Percentiles rank a stretch among this genome's conserved stretches.
Evolutionary conservation across 495 filamentous ascomycete genomes (phyloP).

Genomic region (Neurospora sp.): DNA sequence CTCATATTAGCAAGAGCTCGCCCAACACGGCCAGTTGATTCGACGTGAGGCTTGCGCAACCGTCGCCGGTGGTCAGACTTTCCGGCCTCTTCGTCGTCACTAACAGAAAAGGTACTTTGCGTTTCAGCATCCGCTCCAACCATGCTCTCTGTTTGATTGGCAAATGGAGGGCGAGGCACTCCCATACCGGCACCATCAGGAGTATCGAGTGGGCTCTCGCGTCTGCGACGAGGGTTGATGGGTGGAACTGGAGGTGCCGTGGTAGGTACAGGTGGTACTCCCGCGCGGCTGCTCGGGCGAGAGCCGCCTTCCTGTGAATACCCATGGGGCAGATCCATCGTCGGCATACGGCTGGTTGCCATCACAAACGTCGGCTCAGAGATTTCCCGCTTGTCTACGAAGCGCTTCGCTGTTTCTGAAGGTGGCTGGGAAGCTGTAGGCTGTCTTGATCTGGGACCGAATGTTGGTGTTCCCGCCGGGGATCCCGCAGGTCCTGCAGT

Average conservation of each 20-base stretch:
- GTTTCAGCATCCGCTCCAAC: slow-evolving; percentile 26
- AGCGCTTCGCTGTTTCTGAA: slow-evolving; percentile 43
- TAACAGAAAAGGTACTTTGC: slow-evolving; percentile 38
- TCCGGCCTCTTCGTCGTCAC: slow-evolving; percentile 38
- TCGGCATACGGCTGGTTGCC: slow-evolving; percentile 62
- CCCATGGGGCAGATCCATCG: slow-evolving; percentile 44
- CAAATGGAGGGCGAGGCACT: slow-evolving; percentile 12
- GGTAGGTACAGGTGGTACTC: background rate
- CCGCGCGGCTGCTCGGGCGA: slow-evolving; percentile 25
- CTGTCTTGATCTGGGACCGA: slow-evolving; percentile 16
- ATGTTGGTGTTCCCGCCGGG: slow-evolving; percentile 18
- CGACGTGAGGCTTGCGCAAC: slow-evolving; percentile 36
- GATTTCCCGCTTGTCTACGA: slow-evolving; percentile 64
- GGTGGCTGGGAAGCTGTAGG: slow-evolving; percentile 40
- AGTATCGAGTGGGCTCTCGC: slow-evolving; percentile 45
- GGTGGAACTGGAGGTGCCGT: slow-evolving; percentile 52
- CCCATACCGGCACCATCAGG: slow-evolving; percentile 34
- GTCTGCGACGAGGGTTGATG: slow-evolving; percentile 57
- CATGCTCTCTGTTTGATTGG: slow-evolving; percentile 12
- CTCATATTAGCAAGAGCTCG: slow-evolving; percentile 28
- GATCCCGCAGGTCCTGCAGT: slow-evolving; percentile 10
- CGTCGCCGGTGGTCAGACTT: slow-evolving; percentile 29
- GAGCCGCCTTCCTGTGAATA: slow-evolving; percentile 20
- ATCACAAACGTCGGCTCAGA: slow-evolving; percentile 78
- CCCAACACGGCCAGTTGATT: slow-evolving; percentile 35